Percentiles rank a stretch among this genome's conserved stretches.
Conservation (phyloP, 129 eudicot genomes). For the Oenanthe sinensis region DNA sequence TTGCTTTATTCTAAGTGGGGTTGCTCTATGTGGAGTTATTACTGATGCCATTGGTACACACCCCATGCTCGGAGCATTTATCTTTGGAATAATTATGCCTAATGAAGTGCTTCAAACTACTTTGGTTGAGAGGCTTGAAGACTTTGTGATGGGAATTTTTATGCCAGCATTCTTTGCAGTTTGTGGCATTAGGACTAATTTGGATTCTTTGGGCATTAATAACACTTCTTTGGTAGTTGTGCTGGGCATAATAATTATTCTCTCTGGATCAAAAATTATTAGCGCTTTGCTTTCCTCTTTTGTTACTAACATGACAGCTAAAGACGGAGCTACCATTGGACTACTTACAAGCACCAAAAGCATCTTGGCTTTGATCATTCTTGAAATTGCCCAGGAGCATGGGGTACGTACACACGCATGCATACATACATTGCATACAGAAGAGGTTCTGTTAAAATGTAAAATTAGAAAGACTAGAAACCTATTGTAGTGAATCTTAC, state of each 20-base stretch:
- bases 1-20: slow-evolving; percentile 26
- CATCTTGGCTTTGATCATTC: slow-evolving; percentile 34
- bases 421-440: neutral
- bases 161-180: slow-evolving; percentile 47
- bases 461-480: too few relatives aligned
- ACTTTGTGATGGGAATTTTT: slow-evolving; percentile 41
- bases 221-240: slow-evolving; percentile 11
- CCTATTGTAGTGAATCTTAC: too few relatives aligned
- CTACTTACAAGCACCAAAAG: slow-evolving; percentile 37
- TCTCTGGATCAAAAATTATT: slow-evolving; percentile 18
- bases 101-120: slow-evolving; percentile 38
- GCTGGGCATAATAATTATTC: neutral
- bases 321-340: slow-evolving; percentile 33
- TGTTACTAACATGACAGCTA: slow-evolving; percentile 8
- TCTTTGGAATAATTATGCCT: slow-evolving; percentile 46
- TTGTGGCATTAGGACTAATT: slow-evolving; percentile 33
- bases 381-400: slow-evolving; percentile 39
- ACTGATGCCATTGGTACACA: slow-evolving; percentile 45
- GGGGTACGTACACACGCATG: slow-evolving; percentile 21
- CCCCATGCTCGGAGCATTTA: slow-evolving; percentile 47
- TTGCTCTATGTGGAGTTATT: slow-evolving; percentile 23
- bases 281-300: slow-evolving; percentile 19
- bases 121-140: slow-evolving; percentile 43
- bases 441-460: too few relatives aligned
- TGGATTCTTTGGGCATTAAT: slow-evolving; percentile 5